A percentile compares a stretch with the other conserved stretches of the same genome.
Conservation (phyloP, 2,329 filamentous ascomycete species). For the Albifimbria verrucaria region DNA sequence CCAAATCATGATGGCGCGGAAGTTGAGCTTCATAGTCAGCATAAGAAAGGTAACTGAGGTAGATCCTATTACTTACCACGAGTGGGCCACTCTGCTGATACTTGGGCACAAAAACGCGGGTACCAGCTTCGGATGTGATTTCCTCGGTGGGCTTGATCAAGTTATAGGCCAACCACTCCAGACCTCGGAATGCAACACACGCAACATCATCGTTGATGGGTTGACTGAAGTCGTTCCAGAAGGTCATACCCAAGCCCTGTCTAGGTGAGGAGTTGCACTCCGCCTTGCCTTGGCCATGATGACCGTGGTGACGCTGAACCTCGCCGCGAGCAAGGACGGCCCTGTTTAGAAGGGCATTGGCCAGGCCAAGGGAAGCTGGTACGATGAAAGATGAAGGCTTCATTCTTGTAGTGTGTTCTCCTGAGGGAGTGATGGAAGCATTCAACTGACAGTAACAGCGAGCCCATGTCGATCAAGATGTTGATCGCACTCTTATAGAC, state of each 20-base stretch:
- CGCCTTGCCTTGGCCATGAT: not conserved
- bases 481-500: not conserved
- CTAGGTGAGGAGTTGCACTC: not conserved
- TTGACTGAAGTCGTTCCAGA: slow-evolving; percentile 1
- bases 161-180: slow-evolving; percentile 7
- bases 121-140: slow-evolving; percentile 1
- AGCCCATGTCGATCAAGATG: not conserved
- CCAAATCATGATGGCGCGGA: slow-evolving; percentile 7
- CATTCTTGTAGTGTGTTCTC: not conserved
- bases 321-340: not conserved
- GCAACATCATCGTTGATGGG: slow-evolving; percentile 3
- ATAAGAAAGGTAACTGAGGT: not conserved
- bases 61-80: slow-evolving; percentile 4
- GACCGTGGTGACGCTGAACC: not conserved
- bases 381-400: not conserved
- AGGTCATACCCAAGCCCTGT: not conserved
- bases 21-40: slow-evolving; percentile 4
- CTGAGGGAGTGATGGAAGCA: not conserved
- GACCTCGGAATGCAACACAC: slow-evolving; percentile 3
- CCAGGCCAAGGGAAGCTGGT: not conserved
- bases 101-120: slow-evolving; percentile 1
- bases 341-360: not conserved
- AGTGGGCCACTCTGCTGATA: slow-evolving; percentile 3
- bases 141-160: slow-evolving; percentile 2
- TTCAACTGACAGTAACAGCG: not conserved